Percentiles rank a stretch among this genome's conserved stretches.
Evolutionary conservation across 805 yeast genomes (phyloP).

Genomic region (Candida montana): DNA sequence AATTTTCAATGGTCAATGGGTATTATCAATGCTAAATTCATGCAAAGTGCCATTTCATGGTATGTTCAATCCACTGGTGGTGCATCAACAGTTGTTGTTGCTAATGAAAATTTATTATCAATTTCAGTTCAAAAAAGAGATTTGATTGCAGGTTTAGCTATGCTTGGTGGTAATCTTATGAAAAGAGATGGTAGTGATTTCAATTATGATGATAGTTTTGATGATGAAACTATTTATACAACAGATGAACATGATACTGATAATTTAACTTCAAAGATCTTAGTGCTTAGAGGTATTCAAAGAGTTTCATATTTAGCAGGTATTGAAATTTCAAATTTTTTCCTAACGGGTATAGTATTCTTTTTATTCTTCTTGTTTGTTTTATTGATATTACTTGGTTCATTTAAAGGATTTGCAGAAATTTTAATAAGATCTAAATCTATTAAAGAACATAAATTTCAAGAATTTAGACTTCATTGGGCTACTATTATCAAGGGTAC

Average conservation of each 20-base stretch:
- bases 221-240: constrained; percentile 57
- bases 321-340: constrained; percentile 82
- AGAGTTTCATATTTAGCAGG: constrained; percentile 82
- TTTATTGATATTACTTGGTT: constrained; percentile 47
- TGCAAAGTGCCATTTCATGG: constrained; percentile 86
- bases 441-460: constrained; percentile 57
- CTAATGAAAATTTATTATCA: constrained; percentile 60
- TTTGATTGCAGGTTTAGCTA: constrained; percentile 12
- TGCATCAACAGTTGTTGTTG: constrained; percentile 65
- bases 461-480: constrained; percentile 81
- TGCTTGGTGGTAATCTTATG: constrained; percentile 15
- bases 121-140: constrained; percentile 74
- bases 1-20: constrained; percentile 96
- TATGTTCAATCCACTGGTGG: constrained; percentile 89
- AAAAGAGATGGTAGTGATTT: constrained; percentile 36
- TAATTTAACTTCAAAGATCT: constrained; percentile 56
- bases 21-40: constrained; percentile 65
- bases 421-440: constrained; percentile 50
- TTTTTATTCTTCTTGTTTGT: constrained; percentile 72
- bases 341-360: constrained; percentile 81
- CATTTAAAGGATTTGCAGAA: constrained; percentile 68
- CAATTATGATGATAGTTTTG: constrained; percentile 39
- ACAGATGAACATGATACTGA: constrained; percentile 60
- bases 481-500: constrained; percentile 81
- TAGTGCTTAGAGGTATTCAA: constrained; percentile 85